A percentile compares a stretch with the other conserved stretches of the same genome.
phyloP scores from a whole-genome alignment of 768 basidiomycete species.

The Boletellus sp. region DNA sequence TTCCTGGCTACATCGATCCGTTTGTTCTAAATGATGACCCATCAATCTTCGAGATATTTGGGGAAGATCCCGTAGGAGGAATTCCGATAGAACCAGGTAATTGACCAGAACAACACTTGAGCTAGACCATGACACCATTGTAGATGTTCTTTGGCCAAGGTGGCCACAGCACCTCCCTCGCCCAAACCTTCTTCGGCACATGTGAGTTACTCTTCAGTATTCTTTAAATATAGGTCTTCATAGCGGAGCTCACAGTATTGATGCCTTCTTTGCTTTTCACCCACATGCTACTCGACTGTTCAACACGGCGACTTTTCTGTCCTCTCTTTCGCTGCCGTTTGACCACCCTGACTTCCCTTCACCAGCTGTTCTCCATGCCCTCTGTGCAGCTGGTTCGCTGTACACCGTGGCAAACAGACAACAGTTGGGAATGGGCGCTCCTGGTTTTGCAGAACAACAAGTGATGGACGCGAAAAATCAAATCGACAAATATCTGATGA shows the following conservation, averaged over 20 bases:
- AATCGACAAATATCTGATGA: conserved; percentile 43
- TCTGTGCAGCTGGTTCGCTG: conserved; percentile 74
- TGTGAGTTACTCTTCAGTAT: conserved; percentile 41
- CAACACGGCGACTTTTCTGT: conserved; percentile 62
- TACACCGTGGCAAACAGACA: conserved; percentile 58
- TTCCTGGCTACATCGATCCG: not conserved
- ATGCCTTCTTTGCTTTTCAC: conserved; percentile 76
- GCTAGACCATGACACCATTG: not conserved
- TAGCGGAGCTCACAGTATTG: conserved; percentile 43
- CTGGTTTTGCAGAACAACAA: conserved; percentile 60
- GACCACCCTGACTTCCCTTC: conserved; percentile 72
- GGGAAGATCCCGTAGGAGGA: not conserved
- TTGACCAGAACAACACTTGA: not conserved
- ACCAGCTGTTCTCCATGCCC: conserved; percentile 73
- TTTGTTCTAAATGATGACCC: not conserved
- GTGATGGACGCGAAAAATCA: conserved; percentile 52
- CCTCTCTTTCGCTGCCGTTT: conserved; percentile 59
- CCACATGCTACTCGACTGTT: conserved; percentile 71
- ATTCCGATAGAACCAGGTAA: conserved; percentile 7
- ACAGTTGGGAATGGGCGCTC: conserved; percentile 1
- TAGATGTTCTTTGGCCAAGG: conserved; percentile 24
- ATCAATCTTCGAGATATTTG: not conserved
- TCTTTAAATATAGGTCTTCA: not conserved
- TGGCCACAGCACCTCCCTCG: conserved; percentile 65
- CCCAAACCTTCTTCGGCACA: conserved; percentile 59